Evolutionary conservation across 164 flowering plant genomes (phyloP), one percentile per base, ranked within the genome.

Genomic region (Kingdonia uniflora): DNA sequence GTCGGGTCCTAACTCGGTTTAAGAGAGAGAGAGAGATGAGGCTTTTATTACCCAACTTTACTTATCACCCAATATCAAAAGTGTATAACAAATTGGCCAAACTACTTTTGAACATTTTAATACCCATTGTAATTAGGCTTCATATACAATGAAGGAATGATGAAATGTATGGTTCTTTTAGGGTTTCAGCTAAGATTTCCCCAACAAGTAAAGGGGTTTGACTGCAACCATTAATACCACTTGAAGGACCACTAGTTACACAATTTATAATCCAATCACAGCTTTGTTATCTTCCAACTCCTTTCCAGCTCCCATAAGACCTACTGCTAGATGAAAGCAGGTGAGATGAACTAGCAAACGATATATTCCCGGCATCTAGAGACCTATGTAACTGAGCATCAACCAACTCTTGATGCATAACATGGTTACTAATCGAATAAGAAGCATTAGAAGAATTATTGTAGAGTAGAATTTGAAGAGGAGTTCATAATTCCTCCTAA

Each of bases 241-340:
- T 51, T 7, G 61, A 39, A 3, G 58, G 60, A 63, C 54, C 59
- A 29, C 35, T 8, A 29, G 35, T 29, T 19, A 61, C 65, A 63
- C 57, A 61, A 59, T 65, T 62, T 43, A 62, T 57, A 63, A 55
- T 42, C 77, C 76, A 70, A 61, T 71, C 80, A 52, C 57, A 48
- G 22, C 47, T 56, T 22, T 62, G 68, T 17, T 71, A 72, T 20
- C 75, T 42, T 35, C 62, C 67, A 54, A 69, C 14, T 23, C 63
- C 63, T 64, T 65, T 79, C 80, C 81, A 77, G 21, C 42, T 65
- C 29, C 58, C 42, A n/a, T n/a, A n/a, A n/a, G n/a, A n/a, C n/a
- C n/a, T n/a, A n/a, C n/a, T n/a, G n/a, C n/a, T n/a, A n/a, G n/a
- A n/a, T n/a, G n/a, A n/a, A n/a, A n/a, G n/a, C n/a, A n/a, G n/a